These are phyloP conservation scores for Fusarium dimerum DNA, from an alignment of 2,329 filamentous ascomycete species.

Conservation along the genomic window DNA sequence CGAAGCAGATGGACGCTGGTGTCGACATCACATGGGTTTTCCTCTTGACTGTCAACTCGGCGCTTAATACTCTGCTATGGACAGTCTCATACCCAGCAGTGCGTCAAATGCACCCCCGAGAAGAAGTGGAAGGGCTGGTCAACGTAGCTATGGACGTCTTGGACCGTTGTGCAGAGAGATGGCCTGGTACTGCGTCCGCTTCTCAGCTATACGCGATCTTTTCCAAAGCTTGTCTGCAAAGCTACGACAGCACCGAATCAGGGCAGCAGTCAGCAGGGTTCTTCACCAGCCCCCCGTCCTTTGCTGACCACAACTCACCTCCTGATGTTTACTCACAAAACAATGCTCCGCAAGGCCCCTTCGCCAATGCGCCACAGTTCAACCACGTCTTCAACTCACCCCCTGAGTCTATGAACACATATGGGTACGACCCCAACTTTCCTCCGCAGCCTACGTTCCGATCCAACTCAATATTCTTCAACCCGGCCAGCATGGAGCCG, in stretches of 20 bases:
- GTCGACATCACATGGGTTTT: constrained; percentile 94
- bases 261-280: constrained; percentile 29
- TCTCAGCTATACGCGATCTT: constrained; percentile 86
- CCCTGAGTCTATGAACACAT: constrained; percentile 53
- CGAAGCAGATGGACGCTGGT: constrained; percentile 73
- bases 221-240: constrained; percentile 81
- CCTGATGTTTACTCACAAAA: constrained; percentile 32
- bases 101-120: constrained; percentile 68
- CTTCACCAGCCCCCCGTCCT: constrained; percentile 37
- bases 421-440: constrained; percentile 45
- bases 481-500: constrained; percentile 54
- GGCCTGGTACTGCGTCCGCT: constrained; percentile 87
- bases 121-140: constrained; percentile 76
- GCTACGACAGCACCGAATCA: constrained; percentile 63
- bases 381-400: constrained; percentile 59
- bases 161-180: constrained; percentile 77
- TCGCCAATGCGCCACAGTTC: constrained; percentile 55
- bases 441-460: constrained; percentile 58
- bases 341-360: constrained; percentile 40
- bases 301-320: constrained; percentile 33
- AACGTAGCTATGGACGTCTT: constrained; percentile 77
- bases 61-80: constrained; percentile 90
- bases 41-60: constrained; percentile 85
- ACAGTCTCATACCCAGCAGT: constrained; percentile 84
- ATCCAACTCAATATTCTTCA: constrained; percentile 67